Evolutionary conservation across 169 alveolate species (phyloP).

Genomic region (Cyclospora cayetanensis): DNA sequence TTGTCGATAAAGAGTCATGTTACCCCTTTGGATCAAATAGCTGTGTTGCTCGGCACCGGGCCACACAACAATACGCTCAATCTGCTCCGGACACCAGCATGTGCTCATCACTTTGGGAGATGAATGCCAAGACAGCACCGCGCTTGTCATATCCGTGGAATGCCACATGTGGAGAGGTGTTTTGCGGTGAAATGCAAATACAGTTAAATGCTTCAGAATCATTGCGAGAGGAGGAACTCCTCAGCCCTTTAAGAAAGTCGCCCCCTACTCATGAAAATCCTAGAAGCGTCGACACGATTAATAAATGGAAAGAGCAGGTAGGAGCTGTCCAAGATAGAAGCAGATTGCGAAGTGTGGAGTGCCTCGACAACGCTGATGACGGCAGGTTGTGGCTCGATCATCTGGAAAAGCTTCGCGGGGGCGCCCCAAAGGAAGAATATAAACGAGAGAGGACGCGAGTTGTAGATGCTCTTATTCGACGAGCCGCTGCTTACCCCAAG

Average conservation of each 20-base stretch:
- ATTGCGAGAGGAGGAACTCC: not conserved
- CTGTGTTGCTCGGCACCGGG: not conserved
- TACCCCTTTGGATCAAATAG: not conserved
- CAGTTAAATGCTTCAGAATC: not conserved
- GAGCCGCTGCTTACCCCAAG: conserved; percentile 80
- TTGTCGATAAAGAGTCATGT: not conserved
- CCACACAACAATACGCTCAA: not conserved
- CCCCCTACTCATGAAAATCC: not conserved
- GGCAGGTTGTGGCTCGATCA: conserved; percentile 69
- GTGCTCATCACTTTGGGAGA: not conserved
- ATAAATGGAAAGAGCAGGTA: not conserved
- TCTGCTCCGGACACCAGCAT: not conserved
- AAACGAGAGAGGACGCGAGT: conserved; percentile 78
- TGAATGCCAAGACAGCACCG: not conserved
- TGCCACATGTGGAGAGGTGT: not conserved
- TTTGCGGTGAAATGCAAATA: not conserved
- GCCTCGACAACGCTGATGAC: conserved; percentile 55
- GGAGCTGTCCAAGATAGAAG: not conserved
- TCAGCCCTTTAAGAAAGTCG: not conserved
- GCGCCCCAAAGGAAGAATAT: conserved; percentile 76
- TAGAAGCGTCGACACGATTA: not conserved
- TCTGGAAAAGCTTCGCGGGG: conserved; percentile 68
- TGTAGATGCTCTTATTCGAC: conserved; percentile 78
- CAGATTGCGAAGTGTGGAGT: not conserved
- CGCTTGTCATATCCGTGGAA: not conserved